A percentile compares a stretch with the other conserved stretches of the same genome.
Evolutionary conservation across 1,284 basidiomycete species (phyloP).

Genomic region (Ceratobasidium sp.): DNA sequence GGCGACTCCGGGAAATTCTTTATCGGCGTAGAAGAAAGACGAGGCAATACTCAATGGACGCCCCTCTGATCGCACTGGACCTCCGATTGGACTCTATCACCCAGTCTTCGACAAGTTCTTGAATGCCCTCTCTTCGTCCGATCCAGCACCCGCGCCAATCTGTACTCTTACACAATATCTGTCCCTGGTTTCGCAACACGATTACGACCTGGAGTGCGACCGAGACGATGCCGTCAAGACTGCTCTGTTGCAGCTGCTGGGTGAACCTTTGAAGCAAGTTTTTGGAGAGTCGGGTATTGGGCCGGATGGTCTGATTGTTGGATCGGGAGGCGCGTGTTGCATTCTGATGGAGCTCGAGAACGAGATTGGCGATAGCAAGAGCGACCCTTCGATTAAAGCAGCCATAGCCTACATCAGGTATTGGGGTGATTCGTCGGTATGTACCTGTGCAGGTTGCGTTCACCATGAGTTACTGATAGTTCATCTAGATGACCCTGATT

Average conservation of each 20-base stretch:
- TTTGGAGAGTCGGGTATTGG: neutral
- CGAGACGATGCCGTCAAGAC: neutral
- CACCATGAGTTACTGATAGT: neutral
- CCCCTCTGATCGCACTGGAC: neutral
- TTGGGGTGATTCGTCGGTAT: neutral
- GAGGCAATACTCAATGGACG: neutral
- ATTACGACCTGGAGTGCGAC: neutral
- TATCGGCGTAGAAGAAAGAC: too few species aligned
- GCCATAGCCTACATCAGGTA: neutral
- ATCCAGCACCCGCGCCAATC: neutral
- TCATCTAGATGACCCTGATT: neutral
- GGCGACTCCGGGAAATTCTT: too few species aligned
- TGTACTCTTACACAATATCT: too few species aligned
- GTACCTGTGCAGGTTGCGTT: neutral
- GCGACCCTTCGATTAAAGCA: neutral
- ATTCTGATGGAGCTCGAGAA: too few species aligned
- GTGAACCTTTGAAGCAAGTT: neutral
- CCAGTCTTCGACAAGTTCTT: neutral
- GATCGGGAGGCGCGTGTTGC: neutral
- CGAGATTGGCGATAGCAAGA: neutral
- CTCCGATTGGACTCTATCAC: conserved; percentile 2
- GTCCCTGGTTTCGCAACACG: neutral
- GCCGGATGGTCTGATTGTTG: neutral
- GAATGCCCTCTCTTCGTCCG: neutral
- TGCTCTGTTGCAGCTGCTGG: neutral